Evolutionary conservation across 208 protist genomes (phyloP).

Genomic region (Leishmania major): DNA sequence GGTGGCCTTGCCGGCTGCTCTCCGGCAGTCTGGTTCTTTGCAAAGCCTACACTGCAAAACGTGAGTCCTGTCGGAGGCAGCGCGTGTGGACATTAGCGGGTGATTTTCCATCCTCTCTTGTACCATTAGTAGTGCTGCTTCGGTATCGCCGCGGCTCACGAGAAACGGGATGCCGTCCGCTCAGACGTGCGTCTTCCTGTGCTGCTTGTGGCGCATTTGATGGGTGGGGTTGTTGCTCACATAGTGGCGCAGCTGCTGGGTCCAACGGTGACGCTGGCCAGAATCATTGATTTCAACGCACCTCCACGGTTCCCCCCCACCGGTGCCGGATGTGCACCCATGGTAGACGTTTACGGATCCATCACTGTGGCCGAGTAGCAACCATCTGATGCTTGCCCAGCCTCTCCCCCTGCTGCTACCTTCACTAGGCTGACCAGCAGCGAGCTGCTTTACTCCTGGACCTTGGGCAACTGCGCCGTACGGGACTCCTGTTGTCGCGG

Average conservation of each 20-base stretch:
- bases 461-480: not conserved
- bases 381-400: not conserved
- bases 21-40: not conserved
- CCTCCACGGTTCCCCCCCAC: conserved; percentile 45
- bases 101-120: not conserved
- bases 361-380: conserved; percentile 18
- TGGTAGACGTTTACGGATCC: conserved; percentile 39
- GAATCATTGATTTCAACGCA: conserved; percentile 56
- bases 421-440: not conserved
- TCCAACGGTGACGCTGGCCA: conserved; percentile 15
- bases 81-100: not conserved
- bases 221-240: conserved; percentile 57
- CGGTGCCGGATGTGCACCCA: conserved; percentile 45
- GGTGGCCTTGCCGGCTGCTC: not conserved
- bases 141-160: not conserved
- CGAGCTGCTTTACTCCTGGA: not conserved
- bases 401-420: not conserved
- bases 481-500: conserved; percentile 1
- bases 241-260: conserved; percentile 33
- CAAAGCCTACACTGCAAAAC: not conserved
- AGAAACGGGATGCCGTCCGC: not conserved
- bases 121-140: not conserved
- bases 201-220: conserved; percentile 64
- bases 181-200: conserved; percentile 9
- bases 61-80: not conserved